phyloP scores from a whole-genome alignment of 441 rosid species.

The Viola pubescens region DNA sequence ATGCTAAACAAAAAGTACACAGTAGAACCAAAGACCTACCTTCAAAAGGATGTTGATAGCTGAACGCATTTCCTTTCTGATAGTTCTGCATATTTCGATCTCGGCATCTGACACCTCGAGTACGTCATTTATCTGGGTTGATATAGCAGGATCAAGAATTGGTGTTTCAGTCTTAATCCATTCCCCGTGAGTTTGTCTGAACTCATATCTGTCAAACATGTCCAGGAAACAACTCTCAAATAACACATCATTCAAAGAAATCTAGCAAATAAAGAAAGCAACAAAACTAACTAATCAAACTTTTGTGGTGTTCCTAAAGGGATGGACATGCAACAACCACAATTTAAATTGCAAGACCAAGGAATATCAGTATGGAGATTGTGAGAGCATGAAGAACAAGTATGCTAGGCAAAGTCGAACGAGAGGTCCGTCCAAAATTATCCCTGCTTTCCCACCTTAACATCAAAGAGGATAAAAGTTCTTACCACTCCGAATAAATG shows the following conservation, averaged over 20 bases:
- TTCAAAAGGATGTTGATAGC: conserved; percentile 72
- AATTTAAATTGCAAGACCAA: background rate
- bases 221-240: conserved; percentile 1
- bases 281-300: no score
- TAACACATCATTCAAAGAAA: conserved; percentile 6
- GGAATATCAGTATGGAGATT: background rate
- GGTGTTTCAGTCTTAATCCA: conserved; percentile 75
- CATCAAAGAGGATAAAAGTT: no score
- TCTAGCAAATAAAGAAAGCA: no score
- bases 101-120: conserved; percentile 40
- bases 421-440: no score
- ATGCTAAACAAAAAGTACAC: no score
- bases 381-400: no score
- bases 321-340: background rate
- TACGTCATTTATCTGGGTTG: conserved; percentile 38
- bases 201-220: conserved; percentile 57
- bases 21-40: conserved; percentile 32
- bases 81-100: conserved; percentile 55
- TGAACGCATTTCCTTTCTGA: conserved; percentile 65
- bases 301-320: background rate
- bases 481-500: no score
- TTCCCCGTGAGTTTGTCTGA: conserved; percentile 52
- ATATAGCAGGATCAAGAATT: conserved; percentile 47
- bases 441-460: no score
- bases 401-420: no score